These are phyloP conservation scores for Marasmius oreades DNA, from an alignment of 1,284 basidiomycete genomes.

Conservation along the genomic window DNA sequence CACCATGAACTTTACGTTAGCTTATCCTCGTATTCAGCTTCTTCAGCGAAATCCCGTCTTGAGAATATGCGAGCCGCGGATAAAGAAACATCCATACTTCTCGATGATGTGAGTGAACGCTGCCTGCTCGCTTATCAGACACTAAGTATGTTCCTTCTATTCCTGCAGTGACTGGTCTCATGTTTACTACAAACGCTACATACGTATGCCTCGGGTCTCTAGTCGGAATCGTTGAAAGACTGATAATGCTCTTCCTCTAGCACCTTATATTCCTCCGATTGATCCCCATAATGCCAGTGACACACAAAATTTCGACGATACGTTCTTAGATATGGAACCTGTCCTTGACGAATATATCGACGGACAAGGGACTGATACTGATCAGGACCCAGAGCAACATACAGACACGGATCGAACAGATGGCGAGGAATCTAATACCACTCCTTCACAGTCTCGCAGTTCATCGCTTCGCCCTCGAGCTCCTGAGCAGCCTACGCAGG, in stretches of 20 bases:
- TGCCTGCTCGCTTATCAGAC: slow-evolving; percentile 6
- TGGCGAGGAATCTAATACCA: slow-evolving; percentile 66
- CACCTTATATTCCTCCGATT: slow-evolving; percentile 95
- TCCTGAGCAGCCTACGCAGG: slow-evolving; percentile 19
- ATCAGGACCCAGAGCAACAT: slow-evolving; percentile 50
- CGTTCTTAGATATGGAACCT: slow-evolving; percentile 93
- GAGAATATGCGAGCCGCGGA: slow-evolving; percentile 87
- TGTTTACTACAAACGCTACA: slow-evolving; percentile 92
- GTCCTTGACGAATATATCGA: slow-evolving; percentile 66
- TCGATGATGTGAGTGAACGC: slow-evolving; percentile 79
- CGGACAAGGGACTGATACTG: slow-evolving; percentile 51
- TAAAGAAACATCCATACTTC: slow-evolving; percentile 95
- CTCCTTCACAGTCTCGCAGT: slow-evolving; percentile 70
- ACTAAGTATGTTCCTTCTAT: slow-evolving; percentile 13
- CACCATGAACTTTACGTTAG: slow-evolving; percentile 1
- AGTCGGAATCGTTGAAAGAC: not conserved
- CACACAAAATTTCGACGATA: slow-evolving; percentile 97
- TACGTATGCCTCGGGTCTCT: slow-evolving; percentile 52
- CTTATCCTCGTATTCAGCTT: slow-evolving; percentile 46
- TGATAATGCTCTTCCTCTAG: slow-evolving; percentile 34
- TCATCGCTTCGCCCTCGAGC: slow-evolving; percentile 52
- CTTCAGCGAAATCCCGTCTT: slow-evolving; percentile 90
- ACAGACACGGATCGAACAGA: slow-evolving; percentile 72
- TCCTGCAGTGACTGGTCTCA: slow-evolving; percentile 81
- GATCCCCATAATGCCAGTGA: slow-evolving; percentile 92